Conservation (phyloP, 2,329 filamentous ascomycete genomes). For the Cordyceps cicadae region DNA sequence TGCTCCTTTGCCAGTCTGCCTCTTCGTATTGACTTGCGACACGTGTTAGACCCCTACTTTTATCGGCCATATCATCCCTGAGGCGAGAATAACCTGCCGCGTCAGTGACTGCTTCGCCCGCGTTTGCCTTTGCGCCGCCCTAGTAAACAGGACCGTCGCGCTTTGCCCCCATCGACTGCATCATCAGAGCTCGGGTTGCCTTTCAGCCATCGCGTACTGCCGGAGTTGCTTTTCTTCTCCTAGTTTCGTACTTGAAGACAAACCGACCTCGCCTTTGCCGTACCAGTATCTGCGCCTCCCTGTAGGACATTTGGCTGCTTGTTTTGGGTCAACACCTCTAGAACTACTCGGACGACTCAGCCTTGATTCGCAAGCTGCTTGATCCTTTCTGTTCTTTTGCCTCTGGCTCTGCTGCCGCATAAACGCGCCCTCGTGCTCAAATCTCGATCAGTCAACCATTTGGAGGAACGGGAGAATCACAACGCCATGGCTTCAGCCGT, state of each 20-base stretch:
- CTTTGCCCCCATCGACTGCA: not conserved
- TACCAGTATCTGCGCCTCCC: conserved; percentile 8
- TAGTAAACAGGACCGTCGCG: conserved; percentile 7
- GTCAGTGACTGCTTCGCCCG: conserved; percentile 5
- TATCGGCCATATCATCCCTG: not conserved
- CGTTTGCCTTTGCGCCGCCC: not conserved
- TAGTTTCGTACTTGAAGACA: conserved; percentile 10
- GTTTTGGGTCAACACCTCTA: not conserved
- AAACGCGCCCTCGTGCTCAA: not conserved
- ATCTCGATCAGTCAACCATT: not conserved
- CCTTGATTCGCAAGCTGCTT: not conserved
- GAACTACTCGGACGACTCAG: not conserved
- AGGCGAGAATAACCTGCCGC: conserved; percentile 6
- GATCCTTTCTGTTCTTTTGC: not conserved
- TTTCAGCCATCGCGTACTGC: conserved; percentile 2
- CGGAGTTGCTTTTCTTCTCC: not conserved
- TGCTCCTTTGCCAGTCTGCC: conserved; percentile 1
- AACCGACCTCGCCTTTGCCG: not conserved
- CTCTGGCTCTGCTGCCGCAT: not conserved
- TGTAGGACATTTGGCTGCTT: conserved; percentile 10
- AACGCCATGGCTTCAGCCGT: conserved; percentile 66
- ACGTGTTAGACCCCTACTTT: not conserved
- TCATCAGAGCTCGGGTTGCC: not conserved
- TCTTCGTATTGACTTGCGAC: conserved; percentile 8
- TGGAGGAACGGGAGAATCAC: not conserved